Evolutionary conservation across 495 filamentous ascomycete genomes (phyloP), one percentile per base, ranked within the genome.

Genomic region (Aspergillus affinis): DNA sequence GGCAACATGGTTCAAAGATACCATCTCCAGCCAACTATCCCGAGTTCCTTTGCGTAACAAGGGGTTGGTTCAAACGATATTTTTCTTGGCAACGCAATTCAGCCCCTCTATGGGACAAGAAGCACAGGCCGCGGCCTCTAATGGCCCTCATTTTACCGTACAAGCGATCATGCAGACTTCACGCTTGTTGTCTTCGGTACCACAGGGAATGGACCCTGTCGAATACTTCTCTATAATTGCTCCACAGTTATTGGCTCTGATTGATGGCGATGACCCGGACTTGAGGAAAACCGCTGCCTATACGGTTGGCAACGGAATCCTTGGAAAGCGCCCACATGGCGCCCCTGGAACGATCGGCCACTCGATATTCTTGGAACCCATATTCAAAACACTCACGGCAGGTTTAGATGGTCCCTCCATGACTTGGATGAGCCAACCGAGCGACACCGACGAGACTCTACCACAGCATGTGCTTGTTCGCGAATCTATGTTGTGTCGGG

Each of bases 251-350:
- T 72, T 89, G 19, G 64, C 68, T 32, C 77, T 93, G 15, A 80
- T 94, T 20, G 88, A 91, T 64, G 87, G 87, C 1, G 74, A 78
- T 29, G 83, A 85, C 27, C 78, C 72, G 5, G 89, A 91, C 65
- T 72, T 93, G 60, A 79, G 73, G 57, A 88, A 81, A 62, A 86
- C 82, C 6, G 87, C 86, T 4, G 83, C 88, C 0, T 90, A 90
- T 67, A 81, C 90, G 48, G 87, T 92, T 55, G 89, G 87, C 0
- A 88, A 85, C 65, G 88, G 89, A 0, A 86, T 93, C 19, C 67
- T 94, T 51, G 84, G 86, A 0, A 85, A 85, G 56, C 86, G 83
- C 53, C 71, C 80, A 26, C 84, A 82, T 64, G 90, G 90, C 7
- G 88, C 87, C 23, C 86, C 86, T 44, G 87, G 85, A 17, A 83